Conservation (phyloP, 306 rosid genomes). For the Corylus heterophylla region DNA sequence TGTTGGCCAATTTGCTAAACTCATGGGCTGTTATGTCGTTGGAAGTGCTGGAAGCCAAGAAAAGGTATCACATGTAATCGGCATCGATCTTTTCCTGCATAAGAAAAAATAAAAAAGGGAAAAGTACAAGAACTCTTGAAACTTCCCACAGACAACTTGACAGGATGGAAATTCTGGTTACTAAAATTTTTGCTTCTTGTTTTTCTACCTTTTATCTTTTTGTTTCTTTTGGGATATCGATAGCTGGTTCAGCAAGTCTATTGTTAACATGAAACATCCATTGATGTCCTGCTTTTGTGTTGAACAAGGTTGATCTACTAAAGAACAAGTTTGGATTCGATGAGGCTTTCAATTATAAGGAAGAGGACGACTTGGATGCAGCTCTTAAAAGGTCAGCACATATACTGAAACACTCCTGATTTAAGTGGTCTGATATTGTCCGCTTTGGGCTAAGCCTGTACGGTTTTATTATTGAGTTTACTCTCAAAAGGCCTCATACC, state of each 20-base stretch:
- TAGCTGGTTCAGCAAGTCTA: background rate
- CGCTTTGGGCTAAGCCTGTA: too few relatives aligned
- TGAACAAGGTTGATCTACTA: conserved; percentile 23
- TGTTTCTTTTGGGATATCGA: background rate
- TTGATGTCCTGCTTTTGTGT: background rate
- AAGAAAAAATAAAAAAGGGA: background rate
- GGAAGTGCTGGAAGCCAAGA: conserved; percentile 60
- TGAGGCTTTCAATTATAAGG: conserved; percentile 27
- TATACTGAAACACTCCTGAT: too few relatives aligned
- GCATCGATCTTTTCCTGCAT: background rate
- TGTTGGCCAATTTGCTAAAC: conserved; percentile 54
- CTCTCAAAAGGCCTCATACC: too few relatives aligned
- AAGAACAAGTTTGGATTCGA: conserved; percentile 24
- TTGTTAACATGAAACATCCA: background rate
- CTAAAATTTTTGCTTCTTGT: background rate
- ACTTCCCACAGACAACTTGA: background rate
- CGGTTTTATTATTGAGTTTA: too few relatives aligned
- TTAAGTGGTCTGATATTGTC: too few relatives aligned
- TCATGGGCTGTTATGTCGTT: conserved; percentile 64
- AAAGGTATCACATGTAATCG: conserved; percentile 27
- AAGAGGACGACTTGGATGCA: conserved; percentile 18
- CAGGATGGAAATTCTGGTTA: background rate
- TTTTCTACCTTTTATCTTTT: background rate
- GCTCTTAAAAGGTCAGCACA: conserved; percentile 19
- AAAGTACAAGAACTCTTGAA: background rate